A percentile compares a stretch with the other conserved stretches of the same genome.
Conservation (phyloP, 2,329 filamentous ascomycete genomes). For the Macrophomina pseudophaseolina region DNA sequence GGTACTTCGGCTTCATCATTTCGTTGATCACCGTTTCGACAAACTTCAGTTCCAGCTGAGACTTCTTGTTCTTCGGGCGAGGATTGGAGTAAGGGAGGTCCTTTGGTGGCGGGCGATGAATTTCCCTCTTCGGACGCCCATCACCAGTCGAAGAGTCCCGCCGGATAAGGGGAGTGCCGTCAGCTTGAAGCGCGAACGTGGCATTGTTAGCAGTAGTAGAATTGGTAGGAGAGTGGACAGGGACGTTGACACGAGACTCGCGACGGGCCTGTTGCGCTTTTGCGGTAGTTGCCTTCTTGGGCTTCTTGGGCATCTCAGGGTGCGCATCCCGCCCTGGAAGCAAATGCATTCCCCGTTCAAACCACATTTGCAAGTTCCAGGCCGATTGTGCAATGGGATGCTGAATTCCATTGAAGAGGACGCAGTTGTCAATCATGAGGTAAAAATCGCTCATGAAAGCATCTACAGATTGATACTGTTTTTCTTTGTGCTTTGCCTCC, state of each 20-base stretch:
- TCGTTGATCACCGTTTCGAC: conserved; percentile 82
- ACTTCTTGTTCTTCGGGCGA: conserved; percentile 89
- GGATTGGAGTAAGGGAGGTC: conserved; percentile 86
- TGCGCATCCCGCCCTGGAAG: conserved; percentile 66
- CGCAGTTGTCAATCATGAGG: conserved; percentile 78
- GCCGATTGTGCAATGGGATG: conserved; percentile 76
- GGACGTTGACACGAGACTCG: conserved; percentile 52
- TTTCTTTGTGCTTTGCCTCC: conserved; percentile 76
- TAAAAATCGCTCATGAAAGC: conserved; percentile 76
- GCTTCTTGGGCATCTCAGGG: conserved; percentile 62
- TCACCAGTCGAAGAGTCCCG: conserved; percentile 83
- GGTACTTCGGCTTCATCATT: conserved; percentile 75
- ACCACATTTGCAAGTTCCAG: conserved; percentile 63
- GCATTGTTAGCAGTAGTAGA: conserved; percentile 37
- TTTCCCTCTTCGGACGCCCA: conserved; percentile 86
- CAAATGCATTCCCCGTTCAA: conserved; percentile 64
- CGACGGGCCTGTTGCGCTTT: conserved; percentile 52
- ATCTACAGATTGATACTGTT: conserved; percentile 71
- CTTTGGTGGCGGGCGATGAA: conserved; percentile 87
- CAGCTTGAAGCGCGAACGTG: conserved; percentile 76
- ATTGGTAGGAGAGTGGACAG: conserved; percentile 52
- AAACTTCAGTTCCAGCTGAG: conserved; percentile 86
- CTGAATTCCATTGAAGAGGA: conserved; percentile 78
- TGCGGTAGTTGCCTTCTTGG: conserved; percentile 43
- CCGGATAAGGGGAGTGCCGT: conserved; percentile 80